Evolutionary conservation across 1,284 basidiomycete species (phyloP), one percentile per base, ranked within the genome.

Genomic region (Sporisorium exsertum): DNA sequence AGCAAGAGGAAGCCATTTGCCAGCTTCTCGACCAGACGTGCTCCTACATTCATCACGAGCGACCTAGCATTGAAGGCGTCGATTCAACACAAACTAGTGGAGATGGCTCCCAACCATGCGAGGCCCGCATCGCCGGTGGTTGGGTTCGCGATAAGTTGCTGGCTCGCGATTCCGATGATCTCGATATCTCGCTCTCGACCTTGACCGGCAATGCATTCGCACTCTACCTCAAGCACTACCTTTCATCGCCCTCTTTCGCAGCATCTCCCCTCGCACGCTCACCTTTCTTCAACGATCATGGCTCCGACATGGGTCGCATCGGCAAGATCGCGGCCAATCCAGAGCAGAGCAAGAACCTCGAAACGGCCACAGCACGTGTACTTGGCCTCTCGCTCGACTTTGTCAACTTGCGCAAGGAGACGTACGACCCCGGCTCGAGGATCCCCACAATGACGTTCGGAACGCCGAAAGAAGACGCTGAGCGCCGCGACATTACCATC

Each of bases 121-220:
- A 83, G 46, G 82, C 82, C 8, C 72, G 83, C 18, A 84, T 85
- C 26, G 95, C 94, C 10, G 95, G 95, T 37, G 95, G 95, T 33
- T 98, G 95, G 95, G 95, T 97, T 47, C 88, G 95, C 79, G 96
- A 99, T 87, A 99, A 99, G 91, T 88, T 99, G 37, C 89, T 99
- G 32, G 91, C 91, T 1, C 88, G 90, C 13, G 88, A 93, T 58
- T 95, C 93, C 75, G 91, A 95, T 85, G 97, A 99, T 80, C 92
- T 99, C 74, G 97, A 99, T 85, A 90, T 99, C 70, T 94, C 96
- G 1, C 89, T 98, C 13, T 91, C 91, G 49, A 82, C 83, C 71
- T 92, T 97, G 86, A 98, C 96, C 87, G 97, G 97, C 12, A 89
- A 93, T 61, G 87, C 92, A 0, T 99, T 99, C 86, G 97, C 96